Percentiles rank a stretch among this genome's conserved stretches.
Evolutionary conservation across 805 yeast species (phyloP).

Genomic region (Lipomyces starkeyi): DNA sequence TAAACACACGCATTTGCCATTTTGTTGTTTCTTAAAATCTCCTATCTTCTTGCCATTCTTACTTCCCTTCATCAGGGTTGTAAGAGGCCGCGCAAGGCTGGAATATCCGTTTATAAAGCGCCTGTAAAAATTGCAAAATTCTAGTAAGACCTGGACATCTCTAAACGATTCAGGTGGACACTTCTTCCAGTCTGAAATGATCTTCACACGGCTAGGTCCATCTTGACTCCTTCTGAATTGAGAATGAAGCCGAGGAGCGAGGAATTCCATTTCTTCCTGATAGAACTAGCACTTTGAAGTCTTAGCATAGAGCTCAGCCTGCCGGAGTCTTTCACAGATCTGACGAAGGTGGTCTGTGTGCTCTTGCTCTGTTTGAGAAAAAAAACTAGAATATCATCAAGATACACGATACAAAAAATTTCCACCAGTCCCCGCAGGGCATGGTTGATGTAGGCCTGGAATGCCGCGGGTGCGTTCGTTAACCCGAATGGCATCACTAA

Average conservation of each 20-base stretch:
- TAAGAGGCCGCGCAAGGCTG: constrained; percentile 1
- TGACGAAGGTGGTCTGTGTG: constrained; percentile 22
- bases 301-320: constrained; percentile 11
- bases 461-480: constrained; percentile 42
- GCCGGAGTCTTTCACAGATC: constrained; percentile 8
- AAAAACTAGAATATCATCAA: constrained; percentile 40
- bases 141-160: not conserved
- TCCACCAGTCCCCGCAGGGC: constrained; percentile 25
- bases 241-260: constrained; percentile 14
- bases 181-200: constrained; percentile 6
- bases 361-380: constrained; percentile 18
- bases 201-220: constrained; percentile 12
- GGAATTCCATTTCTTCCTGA: not conserved
- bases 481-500: constrained; percentile 44
- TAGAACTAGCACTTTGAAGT: constrained; percentile 19
- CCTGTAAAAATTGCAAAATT: constrained; percentile 2
- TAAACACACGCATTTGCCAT: too few relatives aligned
- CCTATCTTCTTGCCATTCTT: constrained; percentile 3
- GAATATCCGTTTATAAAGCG: constrained; percentile 1
- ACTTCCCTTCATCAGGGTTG: constrained; percentile 7
- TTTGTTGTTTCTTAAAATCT: too few relatives aligned
- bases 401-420: constrained; percentile 26
- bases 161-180: constrained; percentile 2
- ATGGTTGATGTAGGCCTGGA: constrained; percentile 37
- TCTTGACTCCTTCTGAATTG: not conserved